These are phyloP conservation scores for Lentinula guzmanii DNA, from an alignment of 768 basidiomycete species.

Conservation along the genomic window DNA sequence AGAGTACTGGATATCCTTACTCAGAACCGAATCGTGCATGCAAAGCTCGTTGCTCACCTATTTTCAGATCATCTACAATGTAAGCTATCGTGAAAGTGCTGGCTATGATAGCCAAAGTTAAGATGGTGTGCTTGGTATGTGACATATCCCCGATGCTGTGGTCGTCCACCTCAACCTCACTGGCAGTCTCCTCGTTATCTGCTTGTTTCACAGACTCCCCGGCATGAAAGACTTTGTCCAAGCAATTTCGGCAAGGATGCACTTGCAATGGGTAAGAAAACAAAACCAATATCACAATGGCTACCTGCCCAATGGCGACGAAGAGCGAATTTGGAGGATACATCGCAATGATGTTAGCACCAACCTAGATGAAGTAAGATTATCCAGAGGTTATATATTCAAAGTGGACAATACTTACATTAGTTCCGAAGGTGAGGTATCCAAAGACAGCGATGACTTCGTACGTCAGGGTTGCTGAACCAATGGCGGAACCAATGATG, in stretches of 20 bases:
- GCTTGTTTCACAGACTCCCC: constrained; percentile 26
- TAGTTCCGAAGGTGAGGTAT: constrained; percentile 90
- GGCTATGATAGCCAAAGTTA: constrained; percentile 63
- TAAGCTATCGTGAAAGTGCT: constrained; percentile 70
- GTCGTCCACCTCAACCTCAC: constrained; percentile 38
- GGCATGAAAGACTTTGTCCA: constrained; percentile 81
- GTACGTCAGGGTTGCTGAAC: constrained; percentile 76
- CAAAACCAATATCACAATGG: constrained; percentile 84
- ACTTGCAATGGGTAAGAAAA: constrained; percentile 95
- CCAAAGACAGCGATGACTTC: constrained; percentile 86
- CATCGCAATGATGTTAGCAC: constrained; percentile 93
- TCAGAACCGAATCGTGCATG: neutral
- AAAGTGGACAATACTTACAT: constrained; percentile 33
- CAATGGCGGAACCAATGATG: constrained; percentile 85
- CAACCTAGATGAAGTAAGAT: constrained; percentile 45
- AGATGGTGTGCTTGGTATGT: constrained; percentile 54
- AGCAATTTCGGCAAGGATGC: constrained; percentile 85
- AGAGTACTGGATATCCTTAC: constrained; percentile 55
- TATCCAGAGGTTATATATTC: neutral
- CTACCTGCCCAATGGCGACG: constrained; percentile 88
- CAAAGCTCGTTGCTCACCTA: constrained; percentile 43
- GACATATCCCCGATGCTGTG: constrained; percentile 61
- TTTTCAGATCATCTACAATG: constrained; percentile 68
- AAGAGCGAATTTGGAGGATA: constrained; percentile 87
- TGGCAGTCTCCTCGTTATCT: constrained; percentile 36